Base-by-base conservation (phyloP, 768 basidiomycete genomes). In the Russula foetens region DNA sequence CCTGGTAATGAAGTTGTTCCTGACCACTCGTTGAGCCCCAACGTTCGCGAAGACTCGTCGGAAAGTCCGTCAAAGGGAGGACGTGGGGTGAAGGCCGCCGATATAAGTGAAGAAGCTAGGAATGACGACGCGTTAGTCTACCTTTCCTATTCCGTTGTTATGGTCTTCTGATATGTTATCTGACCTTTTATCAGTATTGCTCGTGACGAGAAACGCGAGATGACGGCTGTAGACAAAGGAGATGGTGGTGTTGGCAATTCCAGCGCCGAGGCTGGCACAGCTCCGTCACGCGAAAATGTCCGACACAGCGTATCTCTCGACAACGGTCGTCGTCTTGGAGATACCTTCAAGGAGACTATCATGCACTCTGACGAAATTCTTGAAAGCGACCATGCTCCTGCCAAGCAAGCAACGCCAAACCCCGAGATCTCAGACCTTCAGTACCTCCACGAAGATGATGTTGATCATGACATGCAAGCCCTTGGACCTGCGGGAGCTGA, bases 401-500 rank as follows among this genome's bases (percentile, higher is more conserved):
- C 38, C 4, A 49, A 63, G 19, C 67, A 70, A 8, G 62, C 70
- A 31, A 70, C 72, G 3, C 72, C 70, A 53, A 73, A 78, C 43
- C 68, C 71, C n/a, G 71, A 72, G 17, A 68, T 75, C 2, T 74
- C 80, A 8, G 82, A 84, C 65, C 71, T 97, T 15, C 91, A 97
- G 70, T 92, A 96, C 71, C 73, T 90, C 43, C 79, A 79, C 58
- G 81, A 88, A 2, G 85, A 85, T 41, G 85, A 88, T 50, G 77
- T 74, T 29, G 83, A 82, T 62, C 75, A 86, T 56, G 82, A 86
- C 35, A 89, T 89, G 83, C 92, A 96, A 72, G 92, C 94, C 1
- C 80, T 98, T 23, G 96, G 92, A 7, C 84, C 92, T 1, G 87
- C 95, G 3, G 84, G 81, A 11, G 85, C 91, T 45, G 92, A 96